A percentile compares a stretch with the other conserved stretches of the same genome.
phyloP scores from a whole-genome alignment of 345 rosid genomes.

The Eucalyptus caleyi region DNA sequence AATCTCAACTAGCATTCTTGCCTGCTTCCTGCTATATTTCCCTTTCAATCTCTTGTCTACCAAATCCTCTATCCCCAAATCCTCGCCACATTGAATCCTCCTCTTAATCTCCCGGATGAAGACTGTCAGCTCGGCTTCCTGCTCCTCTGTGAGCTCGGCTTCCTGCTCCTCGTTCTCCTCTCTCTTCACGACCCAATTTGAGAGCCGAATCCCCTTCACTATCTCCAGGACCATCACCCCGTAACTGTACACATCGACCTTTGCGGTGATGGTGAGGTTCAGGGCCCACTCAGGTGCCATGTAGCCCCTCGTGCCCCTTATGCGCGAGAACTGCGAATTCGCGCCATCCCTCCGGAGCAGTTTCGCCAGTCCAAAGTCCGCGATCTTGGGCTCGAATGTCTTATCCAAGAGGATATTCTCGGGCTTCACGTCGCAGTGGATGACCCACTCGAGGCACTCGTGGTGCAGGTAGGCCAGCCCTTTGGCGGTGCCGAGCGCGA shows the following conservation, averaged over 20 bases:
- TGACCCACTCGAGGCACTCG: slow-evolving; percentile 43
- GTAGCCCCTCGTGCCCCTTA: slow-evolving; percentile 25
- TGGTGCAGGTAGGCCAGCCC: slow-evolving; percentile 51
- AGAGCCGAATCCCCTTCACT: slow-evolving; percentile 23
- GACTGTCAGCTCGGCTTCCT: slow-evolving; percentile 14
- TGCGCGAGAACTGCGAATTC: neutral
- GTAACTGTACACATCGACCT: slow-evolving; percentile 31
- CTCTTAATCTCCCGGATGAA: slow-evolving; percentile 5
- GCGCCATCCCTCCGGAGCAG: neutral
- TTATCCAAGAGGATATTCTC: slow-evolving; percentile 41
- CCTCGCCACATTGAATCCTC: slow-evolving; percentile 1
- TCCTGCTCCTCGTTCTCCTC: slow-evolving; percentile 1
- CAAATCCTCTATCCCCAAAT: slow-evolving; percentile 12
- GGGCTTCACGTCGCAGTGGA: slow-evolving; percentile 56
- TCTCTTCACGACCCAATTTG: slow-evolving; percentile 2
- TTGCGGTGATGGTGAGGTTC: slow-evolving; percentile 18
- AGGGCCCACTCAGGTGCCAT: slow-evolving; percentile 28
- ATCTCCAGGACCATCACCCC: slow-evolving; percentile 29
- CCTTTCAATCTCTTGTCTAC: slow-evolving; percentile 21
- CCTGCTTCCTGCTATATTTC: slow-evolving; percentile 8
- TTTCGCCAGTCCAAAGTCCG: slow-evolving; percentile 37
- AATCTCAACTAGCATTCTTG: slow-evolving; percentile 1
- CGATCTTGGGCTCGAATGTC: slow-evolving; percentile 34
- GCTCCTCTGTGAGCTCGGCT: slow-evolving; percentile 12
- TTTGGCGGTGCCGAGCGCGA: slow-evolving; percentile 48